Percentiles rank a stretch among this genome's conserved stretches.
Conservation (phyloP, 23 red algal species). For the Gracilaria domingensis region DNA sequence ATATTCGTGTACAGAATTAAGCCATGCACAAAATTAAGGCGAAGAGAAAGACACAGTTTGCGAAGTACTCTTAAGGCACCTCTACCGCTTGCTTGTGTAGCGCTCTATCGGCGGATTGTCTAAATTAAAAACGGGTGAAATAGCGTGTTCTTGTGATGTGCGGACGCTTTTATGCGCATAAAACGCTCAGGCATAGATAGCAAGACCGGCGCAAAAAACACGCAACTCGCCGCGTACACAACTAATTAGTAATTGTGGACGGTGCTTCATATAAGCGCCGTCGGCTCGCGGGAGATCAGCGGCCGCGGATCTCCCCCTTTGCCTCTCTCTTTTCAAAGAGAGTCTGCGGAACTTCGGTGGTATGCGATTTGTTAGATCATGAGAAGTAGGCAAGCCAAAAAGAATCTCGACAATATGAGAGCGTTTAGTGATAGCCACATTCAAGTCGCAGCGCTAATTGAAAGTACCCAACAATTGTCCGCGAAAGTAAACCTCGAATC, state of each 20-base stretch:
- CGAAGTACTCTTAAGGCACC: too few species aligned
- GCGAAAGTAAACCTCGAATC: not conserved
- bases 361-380: not conserved
- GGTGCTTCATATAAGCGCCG: not conserved
- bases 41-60: too few species aligned
- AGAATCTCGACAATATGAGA: not conserved
- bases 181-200: not conserved
- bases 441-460: not conserved
- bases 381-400: too few species aligned
- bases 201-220: not conserved
- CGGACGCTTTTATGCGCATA: not conserved
- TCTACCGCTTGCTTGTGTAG: too few species aligned
- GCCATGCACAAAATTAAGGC: too few species aligned
- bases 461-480: not conserved
- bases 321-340: conserved; percentile 31
- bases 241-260: not conserved
- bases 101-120: too few species aligned
- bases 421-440: not conserved
- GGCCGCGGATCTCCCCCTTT: not conserved
- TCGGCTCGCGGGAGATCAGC: not conserved
- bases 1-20: too few species aligned
- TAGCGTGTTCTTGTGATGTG: too few species aligned
- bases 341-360: conserved; percentile 6
- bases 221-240: not conserved
- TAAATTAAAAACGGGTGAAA: too few species aligned